Percentiles rank a stretch among this genome's conserved stretches.
Evolutionary conservation across 768 basidiomycete genomes (phyloP).

Genomic region (Russula lepida): DNA sequence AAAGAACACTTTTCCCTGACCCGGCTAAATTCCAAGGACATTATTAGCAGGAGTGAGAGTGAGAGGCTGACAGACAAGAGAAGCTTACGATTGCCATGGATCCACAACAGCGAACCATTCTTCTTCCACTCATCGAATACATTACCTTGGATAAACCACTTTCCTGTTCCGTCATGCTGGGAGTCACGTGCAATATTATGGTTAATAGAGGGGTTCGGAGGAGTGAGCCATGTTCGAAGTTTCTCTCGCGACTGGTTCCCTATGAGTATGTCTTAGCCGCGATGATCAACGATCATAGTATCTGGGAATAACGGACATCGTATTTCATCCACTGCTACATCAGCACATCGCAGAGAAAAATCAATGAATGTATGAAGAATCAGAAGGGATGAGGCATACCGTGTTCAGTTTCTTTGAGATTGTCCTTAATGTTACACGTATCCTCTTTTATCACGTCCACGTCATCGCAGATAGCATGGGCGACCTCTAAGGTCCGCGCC

Average conservation of each 20-base stretch:
- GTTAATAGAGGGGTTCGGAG: constrained; percentile 8
- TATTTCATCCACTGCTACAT: neutral
- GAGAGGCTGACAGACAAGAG: too few relatives aligned
- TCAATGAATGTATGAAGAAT: neutral
- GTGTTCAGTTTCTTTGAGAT: neutral
- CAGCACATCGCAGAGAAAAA: neutral
- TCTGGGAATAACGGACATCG: neutral
- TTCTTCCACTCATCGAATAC: neutral
- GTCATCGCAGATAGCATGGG: neutral
- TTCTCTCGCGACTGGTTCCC: neutral
- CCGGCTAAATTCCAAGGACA: neutral
- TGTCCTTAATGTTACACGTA: neutral
- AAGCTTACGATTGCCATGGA: neutral
- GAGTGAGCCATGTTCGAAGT: neutral
- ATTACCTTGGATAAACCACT: neutral
- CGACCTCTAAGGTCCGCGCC: neutral
- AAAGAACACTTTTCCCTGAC: neutral
- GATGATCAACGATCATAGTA: neutral
- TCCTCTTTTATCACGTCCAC: neutral
- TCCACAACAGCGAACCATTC: neutral
- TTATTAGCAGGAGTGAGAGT: neutral
- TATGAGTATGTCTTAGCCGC: neutral
- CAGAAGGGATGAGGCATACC: neutral
- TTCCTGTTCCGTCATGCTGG: neutral
- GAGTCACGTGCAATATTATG: neutral